These are phyloP conservation scores for Spatholobus suberectus DNA, from an alignment of 306 rosid species.

Conservation along the genomic window DNA sequence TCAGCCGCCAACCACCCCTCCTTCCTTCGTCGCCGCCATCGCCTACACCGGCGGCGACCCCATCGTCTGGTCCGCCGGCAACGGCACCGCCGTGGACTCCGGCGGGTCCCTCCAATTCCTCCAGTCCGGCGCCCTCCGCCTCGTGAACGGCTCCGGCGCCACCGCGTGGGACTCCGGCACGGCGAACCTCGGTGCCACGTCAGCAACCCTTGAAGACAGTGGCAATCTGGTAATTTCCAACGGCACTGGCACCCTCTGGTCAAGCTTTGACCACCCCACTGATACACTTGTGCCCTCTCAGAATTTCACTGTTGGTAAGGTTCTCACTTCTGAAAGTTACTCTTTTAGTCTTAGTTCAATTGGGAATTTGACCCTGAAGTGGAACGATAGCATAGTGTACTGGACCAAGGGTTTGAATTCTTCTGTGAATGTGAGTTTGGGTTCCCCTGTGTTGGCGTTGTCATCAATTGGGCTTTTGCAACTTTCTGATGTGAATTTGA, in stretches of 20 bases:
- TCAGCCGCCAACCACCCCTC: slow-evolving; percentile 55
- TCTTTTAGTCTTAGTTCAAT: slow-evolving; percentile 43
- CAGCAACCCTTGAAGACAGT: slow-evolving; percentile 50
- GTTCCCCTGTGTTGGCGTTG: slow-evolving; percentile 52
- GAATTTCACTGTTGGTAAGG: slow-evolving; percentile 54
- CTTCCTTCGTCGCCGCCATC: slow-evolving; percentile 63
- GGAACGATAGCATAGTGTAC: slow-evolving; percentile 55
- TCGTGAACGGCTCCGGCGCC: slow-evolving; percentile 63
- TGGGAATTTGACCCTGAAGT: slow-evolving; percentile 66
- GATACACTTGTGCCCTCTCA: slow-evolving; percentile 66
- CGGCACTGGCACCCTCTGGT: slow-evolving; percentile 55
- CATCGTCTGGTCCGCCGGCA: slow-evolving; percentile 69
- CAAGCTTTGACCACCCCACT: slow-evolving; percentile 68
- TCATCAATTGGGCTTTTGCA: slow-evolving; percentile 55
- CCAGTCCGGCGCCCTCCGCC: slow-evolving; percentile 60
- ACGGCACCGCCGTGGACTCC: slow-evolving; percentile 56
- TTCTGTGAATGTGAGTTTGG: slow-evolving; percentile 47
- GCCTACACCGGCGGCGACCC: slow-evolving; percentile 58
- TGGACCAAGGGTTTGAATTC: slow-evolving; percentile 70
- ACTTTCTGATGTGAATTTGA: slow-evolving; percentile 50
- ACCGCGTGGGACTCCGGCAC: slow-evolving; percentile 68
- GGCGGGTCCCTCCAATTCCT: slow-evolving; percentile 57
- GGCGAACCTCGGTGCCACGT: slow-evolving; percentile 56
- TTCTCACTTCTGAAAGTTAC: slow-evolving; percentile 61
- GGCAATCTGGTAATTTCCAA: slow-evolving; percentile 63